Percentiles rank a stretch among this genome's conserved stretches.
phyloP scores from a whole-genome alignment of 768 basidiomycete species.

The Lactifluus volemus region DNA sequence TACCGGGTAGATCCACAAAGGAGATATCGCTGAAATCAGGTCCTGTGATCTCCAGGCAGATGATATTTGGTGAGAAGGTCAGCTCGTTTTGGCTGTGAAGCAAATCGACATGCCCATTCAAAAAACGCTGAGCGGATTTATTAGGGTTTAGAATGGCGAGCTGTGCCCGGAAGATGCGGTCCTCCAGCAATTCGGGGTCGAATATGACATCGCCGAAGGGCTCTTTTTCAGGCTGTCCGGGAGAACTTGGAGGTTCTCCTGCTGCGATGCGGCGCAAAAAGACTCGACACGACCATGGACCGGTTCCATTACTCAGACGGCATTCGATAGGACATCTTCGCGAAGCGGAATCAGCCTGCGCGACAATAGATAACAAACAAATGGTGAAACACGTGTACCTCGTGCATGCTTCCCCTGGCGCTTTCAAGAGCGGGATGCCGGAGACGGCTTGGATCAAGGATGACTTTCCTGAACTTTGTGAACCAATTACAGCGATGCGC shows the following conservation, averaged over 20 bases:
- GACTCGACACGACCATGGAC: conserved; percentile 9
- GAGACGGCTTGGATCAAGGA: conserved; percentile 28
- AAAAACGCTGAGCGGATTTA: neutral
- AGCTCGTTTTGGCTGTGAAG: neutral
- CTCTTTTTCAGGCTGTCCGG: conserved; percentile 3
- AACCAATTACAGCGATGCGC: conserved; percentile 25
- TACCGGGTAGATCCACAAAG: conserved; percentile 26
- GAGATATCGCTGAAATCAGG: conserved; percentile 24
- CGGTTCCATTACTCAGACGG: neutral
- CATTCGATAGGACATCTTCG: conserved; percentile 18
- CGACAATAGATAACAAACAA: neutral
- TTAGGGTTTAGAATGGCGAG: conserved; percentile 13
- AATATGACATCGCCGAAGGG: conserved; percentile 2
- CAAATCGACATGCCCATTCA: neutral
- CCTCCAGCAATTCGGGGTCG: neutral
- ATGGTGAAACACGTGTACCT: conserved; percentile 13
- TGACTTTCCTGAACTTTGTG: conserved; percentile 27
- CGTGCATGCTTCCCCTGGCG: conserved; percentile 24
- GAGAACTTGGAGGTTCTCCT: neutral
- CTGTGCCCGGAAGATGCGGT: conserved; percentile 5
- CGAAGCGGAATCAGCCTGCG: neutral
- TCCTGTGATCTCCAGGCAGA: conserved; percentile 25
- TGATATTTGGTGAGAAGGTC: conserved; percentile 21
- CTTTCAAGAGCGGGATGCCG: conserved; percentile 22
- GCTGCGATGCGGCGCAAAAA: neutral